phyloP scores from a whole-genome alignment of 805 yeast genomes.

The Lachancea sp. region DNA sequence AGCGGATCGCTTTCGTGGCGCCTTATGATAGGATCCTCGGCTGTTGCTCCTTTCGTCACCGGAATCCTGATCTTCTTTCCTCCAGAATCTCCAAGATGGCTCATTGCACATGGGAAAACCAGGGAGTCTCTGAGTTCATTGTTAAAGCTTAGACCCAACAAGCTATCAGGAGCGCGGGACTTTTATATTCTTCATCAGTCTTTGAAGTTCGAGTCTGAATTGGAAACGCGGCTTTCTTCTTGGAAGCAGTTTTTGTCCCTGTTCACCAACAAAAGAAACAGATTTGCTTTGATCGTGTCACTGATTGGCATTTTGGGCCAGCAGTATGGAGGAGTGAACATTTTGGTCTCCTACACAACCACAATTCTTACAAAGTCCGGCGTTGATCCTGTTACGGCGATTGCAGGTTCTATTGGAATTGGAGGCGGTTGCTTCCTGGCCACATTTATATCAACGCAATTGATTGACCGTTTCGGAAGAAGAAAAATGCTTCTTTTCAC shows the following conservation, averaged over 20 bases:
- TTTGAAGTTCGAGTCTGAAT: slow-evolving; percentile 42
- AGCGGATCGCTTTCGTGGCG: slow-evolving; percentile 51
- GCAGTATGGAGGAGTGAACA: slow-evolving; percentile 50
- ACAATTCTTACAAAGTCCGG: slow-evolving; percentile 43
- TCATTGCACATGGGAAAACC: slow-evolving; percentile 46
- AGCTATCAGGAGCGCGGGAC: slow-evolving; percentile 58
- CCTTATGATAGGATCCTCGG: slow-evolving; percentile 58
- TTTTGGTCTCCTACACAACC: slow-evolving; percentile 46
- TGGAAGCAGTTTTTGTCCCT: slow-evolving; percentile 36
- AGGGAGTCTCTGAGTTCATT: slow-evolving; percentile 47
- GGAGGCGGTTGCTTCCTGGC: slow-evolving; percentile 42
- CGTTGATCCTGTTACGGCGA: slow-evolving; percentile 38
- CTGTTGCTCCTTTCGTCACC: slow-evolving; percentile 51
- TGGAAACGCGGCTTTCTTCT: slow-evolving; percentile 34
- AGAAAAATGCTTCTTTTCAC: slow-evolving; percentile 48
- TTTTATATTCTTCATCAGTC: slow-evolving; percentile 52
- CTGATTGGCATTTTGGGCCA: slow-evolving; percentile 47
- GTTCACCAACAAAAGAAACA: slow-evolving; percentile 42
- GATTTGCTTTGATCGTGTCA: slow-evolving; percentile 46
- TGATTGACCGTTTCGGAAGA: slow-evolving; percentile 47
- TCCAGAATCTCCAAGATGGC: slow-evolving; percentile 71
- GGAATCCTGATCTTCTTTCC: slow-evolving; percentile 46
- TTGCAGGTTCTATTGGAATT: slow-evolving; percentile 45
- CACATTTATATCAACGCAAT: slow-evolving; percentile 44
- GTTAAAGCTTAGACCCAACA: slow-evolving; percentile 38